Evolutionary conservation across 441 rosid genomes (phyloP).

Genomic region (Pelargonium hybrid): DNA sequence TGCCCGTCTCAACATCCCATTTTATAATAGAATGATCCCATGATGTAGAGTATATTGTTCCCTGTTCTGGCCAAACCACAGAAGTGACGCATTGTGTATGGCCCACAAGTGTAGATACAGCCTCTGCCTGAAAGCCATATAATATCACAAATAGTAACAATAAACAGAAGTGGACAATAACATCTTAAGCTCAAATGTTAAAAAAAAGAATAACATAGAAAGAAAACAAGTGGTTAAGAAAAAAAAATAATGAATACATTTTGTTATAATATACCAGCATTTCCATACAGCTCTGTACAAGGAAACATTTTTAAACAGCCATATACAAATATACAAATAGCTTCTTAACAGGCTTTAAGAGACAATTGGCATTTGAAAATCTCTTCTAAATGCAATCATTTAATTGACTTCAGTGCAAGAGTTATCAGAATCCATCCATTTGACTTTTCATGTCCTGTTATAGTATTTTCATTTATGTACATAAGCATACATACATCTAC

Average conservation of each 20-base stretch:
- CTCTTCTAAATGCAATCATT: neutral
- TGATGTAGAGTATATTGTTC: slow-evolving; percentile 71
- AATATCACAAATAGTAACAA: slow-evolving; percentile 4
- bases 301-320: neutral
- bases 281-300: neutral
- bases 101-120: slow-evolving; percentile 65
- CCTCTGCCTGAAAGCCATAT: slow-evolving; percentile 49
- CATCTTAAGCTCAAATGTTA: neutral
- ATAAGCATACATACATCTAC: neutral
- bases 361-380: neutral
- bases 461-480: neutral
- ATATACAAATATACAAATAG: neutral
- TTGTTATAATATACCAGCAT: neutral
- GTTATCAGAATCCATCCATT: neutral
- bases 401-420: neutral
- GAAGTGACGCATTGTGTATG: slow-evolving; percentile 80
- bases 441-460: neutral
- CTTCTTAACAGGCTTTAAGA: neutral
- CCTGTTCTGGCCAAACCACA: slow-evolving; percentile 70
- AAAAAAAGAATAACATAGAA: neutral
- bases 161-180: slow-evolving; percentile 1
- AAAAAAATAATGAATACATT: neutral
- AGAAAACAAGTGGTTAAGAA: neutral
- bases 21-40: slow-evolving; percentile 86
- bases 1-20: slow-evolving; percentile 88